Percentiles rank a stretch among this genome's conserved stretches.
These are phyloP conservation scores for Schizophyllum amplum DNA, from an alignment of 1,284 basidiomycete genomes.

Conservation along the genomic window DNA sequence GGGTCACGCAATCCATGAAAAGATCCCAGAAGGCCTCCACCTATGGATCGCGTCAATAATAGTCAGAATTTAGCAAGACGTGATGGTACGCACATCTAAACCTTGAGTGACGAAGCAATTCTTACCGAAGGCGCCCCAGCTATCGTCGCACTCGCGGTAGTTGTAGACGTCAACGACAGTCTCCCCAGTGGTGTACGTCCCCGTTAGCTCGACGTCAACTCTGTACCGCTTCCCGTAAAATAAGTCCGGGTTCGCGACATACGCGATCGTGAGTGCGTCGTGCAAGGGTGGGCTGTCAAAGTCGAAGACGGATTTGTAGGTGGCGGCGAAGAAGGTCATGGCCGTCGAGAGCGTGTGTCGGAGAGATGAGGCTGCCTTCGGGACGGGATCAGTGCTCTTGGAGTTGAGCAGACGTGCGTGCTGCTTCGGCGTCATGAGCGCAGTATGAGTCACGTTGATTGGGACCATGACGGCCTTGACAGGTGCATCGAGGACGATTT, in stretches of 20 bases:
- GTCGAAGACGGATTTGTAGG: slow-evolving; percentile 63
- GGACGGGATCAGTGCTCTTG: slow-evolving; percentile 7
- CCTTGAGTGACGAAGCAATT: slow-evolving; percentile 66
- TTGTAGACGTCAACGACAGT: slow-evolving; percentile 71
- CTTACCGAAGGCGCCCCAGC: slow-evolving; percentile 60
- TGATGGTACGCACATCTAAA: slow-evolving; percentile 44
- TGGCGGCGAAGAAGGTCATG: slow-evolving; percentile 60
- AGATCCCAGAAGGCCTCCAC: slow-evolving; percentile 56
- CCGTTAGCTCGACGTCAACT: slow-evolving; percentile 70
- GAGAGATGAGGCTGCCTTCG: slow-evolving; percentile 36
- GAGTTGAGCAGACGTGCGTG: slow-evolving; percentile 45
- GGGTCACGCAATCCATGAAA: slow-evolving; percentile 49
- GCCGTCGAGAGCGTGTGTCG: slow-evolving; percentile 68
- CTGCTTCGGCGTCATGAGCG: slow-evolving; percentile 53
- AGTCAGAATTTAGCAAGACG: background rate
- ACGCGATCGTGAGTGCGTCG: slow-evolving; percentile 73
- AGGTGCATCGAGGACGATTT: slow-evolving; percentile 58
- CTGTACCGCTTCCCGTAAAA: slow-evolving; percentile 54
- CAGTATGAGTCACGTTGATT: slow-evolving; percentile 78
- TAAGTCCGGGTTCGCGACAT: slow-evolving; percentile 54
- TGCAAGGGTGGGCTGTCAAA: slow-evolving; percentile 81
- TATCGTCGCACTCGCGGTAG: slow-evolving; percentile 46
- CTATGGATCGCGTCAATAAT: slow-evolving; percentile 25
- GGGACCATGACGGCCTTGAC: slow-evolving; percentile 64
- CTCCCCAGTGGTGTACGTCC: slow-evolving; percentile 57